Evolutionary conservation across 306 rosid genomes (phyloP).

Genomic region (Begonia fuchsioides): DNA sequence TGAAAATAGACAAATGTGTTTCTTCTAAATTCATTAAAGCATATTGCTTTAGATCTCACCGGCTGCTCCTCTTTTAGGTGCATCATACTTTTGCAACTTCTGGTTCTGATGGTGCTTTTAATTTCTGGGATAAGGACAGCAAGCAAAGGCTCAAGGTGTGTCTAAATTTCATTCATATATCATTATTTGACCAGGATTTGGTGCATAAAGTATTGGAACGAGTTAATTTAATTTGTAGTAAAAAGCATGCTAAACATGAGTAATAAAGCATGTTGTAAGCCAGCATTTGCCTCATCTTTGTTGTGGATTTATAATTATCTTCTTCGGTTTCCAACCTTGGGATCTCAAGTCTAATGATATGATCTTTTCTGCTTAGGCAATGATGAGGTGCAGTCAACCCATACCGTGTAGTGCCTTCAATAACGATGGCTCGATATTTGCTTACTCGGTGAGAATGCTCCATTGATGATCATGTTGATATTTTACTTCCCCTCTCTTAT

Average conservation of each 20-base stretch:
- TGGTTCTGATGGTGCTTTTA: conserved; percentile 92
- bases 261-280: too few species aligned
- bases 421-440: conserved; percentile 74
- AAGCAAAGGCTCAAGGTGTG: conserved; percentile 91
- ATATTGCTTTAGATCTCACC: conserved; percentile 3
- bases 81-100: conserved; percentile 97
- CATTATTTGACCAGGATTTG: too few species aligned
- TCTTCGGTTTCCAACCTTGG: too few species aligned
- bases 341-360: not conserved
- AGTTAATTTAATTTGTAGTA: too few species aligned
- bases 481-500: not conserved
- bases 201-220: too few species aligned
- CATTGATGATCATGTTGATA: not conserved
- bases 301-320: too few species aligned
- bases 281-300: too few species aligned
- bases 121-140: conserved; percentile 97
- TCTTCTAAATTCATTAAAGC: too few species aligned
- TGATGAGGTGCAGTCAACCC: conserved; percentile 79
- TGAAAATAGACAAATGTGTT: too few species aligned
- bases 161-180: conserved; percentile 4
- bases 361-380: conserved; percentile 41
- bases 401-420: conserved; percentile 82
- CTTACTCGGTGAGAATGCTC: conserved; percentile 43
- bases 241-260: too few species aligned
- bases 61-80: conserved; percentile 32